Percentiles rank a stretch among this genome's conserved stretches.
Evolutionary conservation across 306 rosid genomes (phyloP).

Genomic region (Sindora glabra): DNA sequence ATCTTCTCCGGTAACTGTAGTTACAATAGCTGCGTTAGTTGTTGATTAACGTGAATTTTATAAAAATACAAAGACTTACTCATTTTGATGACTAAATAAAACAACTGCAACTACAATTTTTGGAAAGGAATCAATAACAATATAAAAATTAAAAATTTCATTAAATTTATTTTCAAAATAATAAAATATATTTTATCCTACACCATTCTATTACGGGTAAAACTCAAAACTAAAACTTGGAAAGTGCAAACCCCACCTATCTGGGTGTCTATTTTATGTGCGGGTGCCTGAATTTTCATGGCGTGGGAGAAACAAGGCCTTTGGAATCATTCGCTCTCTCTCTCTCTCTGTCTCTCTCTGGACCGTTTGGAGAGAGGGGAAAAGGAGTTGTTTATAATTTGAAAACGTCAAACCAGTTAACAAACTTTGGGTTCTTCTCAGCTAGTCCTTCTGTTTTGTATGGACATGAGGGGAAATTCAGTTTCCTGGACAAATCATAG

Average conservation of each 20-base stretch:
- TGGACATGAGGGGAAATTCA: constrained; percentile 58
- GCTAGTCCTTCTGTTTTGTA: constrained; percentile 48
- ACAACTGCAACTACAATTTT: too few species aligned
- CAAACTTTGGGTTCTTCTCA: constrained; percentile 21
- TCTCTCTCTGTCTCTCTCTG: too few species aligned
- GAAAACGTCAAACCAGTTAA: constrained; percentile 50
- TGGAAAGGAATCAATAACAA: too few species aligned
- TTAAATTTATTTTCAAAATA: too few species aligned
- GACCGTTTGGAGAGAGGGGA: neutral
- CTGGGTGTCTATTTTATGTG: constrained; percentile 27
- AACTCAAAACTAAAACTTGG: constrained; percentile 21
- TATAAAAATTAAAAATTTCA: too few species aligned
- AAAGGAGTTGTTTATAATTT: constrained; percentile 39
- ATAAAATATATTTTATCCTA: constrained; percentile 2
- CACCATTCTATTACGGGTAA: constrained; percentile 7
- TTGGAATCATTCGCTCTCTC: constrained; percentile 13
- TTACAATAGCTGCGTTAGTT: too few species aligned
- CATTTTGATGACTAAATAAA: too few species aligned
- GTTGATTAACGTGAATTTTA: too few species aligned
- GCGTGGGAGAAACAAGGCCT: constrained; percentile 42
- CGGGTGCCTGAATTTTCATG: constrained; percentile 36
- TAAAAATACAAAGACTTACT: too few species aligned
- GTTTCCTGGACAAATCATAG: constrained; percentile 42
- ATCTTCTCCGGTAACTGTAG: too few species aligned
- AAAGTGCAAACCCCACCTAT: constrained; percentile 44